These are phyloP conservation scores for Trypethelium eluteriae DNA, from an alignment of 495 filamentous ascomycete genomes.

Conservation along the genomic window DNA sequence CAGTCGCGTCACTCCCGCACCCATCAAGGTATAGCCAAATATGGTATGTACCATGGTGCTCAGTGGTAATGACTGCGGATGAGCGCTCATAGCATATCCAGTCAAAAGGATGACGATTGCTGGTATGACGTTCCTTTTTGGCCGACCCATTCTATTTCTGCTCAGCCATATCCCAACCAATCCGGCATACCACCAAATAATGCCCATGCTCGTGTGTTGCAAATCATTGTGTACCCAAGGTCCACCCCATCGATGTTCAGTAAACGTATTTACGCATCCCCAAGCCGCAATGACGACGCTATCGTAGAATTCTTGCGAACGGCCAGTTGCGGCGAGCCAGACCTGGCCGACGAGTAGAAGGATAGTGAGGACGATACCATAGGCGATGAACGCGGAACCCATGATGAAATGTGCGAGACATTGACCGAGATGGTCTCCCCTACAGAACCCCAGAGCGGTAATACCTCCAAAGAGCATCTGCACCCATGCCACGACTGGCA, in stretches of 20 bases:
- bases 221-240: conserved; percentile 91
- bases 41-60: conserved; percentile 85
- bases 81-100: conserved; percentile 89
- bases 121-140: conserved; percentile 87
- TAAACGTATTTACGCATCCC: conserved; percentile 97
- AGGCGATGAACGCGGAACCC: conserved; percentile 93
- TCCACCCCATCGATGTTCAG: conserved; percentile 88
- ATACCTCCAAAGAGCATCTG: conserved; percentile 98
- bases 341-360: conserved; percentile 79
- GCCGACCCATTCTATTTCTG: conserved; percentile 67
- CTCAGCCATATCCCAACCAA: conserved; percentile 89
- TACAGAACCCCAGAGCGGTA: conserved; percentile 87
- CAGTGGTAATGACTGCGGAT: conserved; percentile 72
- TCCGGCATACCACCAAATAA: conserved; percentile 95
- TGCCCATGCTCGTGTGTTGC: conserved; percentile 94
- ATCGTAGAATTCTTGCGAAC: conserved; percentile 96
- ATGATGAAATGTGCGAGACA: conserved; percentile 97
- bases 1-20: conserved; percentile 70
- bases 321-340: conserved; percentile 76
- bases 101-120: conserved; percentile 84
- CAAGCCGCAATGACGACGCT: conserved; percentile 82
- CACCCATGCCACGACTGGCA: conserved; percentile 82
- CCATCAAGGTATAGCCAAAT: conserved; percentile 95
- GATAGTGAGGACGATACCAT: conserved; percentile 80
- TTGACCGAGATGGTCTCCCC: conserved; percentile 83